phyloP scores from a whole-genome alignment of 371 early-diverging fungal genomes.

The Sporodiniella umbellata region DNA sequence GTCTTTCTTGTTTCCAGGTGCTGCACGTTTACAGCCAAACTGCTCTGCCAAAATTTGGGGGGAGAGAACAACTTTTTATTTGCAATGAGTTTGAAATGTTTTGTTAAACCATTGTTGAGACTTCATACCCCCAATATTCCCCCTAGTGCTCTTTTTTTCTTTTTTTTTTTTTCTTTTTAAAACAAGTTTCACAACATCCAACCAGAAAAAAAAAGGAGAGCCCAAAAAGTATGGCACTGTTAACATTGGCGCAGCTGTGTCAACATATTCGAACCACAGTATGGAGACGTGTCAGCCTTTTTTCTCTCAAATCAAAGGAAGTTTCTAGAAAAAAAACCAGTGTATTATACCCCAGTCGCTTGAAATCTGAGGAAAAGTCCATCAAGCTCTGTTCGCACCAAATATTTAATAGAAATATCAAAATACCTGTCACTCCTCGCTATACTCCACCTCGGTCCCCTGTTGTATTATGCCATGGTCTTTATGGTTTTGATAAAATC shows the following conservation, averaged over 20 bases:
- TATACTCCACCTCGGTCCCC: constrained; percentile 80
- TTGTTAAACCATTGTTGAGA: background rate
- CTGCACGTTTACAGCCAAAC: no score
- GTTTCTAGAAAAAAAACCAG: background rate
- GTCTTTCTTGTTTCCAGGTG: no score
- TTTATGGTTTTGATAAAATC: constrained; percentile 86
- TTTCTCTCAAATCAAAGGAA: background rate
- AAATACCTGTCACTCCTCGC: constrained; percentile 50
- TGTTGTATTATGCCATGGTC: constrained; percentile 86
- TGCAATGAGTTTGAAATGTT: no score
- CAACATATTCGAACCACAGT: background rate
- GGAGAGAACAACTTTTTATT: no score
- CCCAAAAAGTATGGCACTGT: background rate
- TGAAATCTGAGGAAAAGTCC: background rate
- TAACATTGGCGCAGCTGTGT: background rate
- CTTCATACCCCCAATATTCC: background rate
- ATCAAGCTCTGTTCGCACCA: background rate
- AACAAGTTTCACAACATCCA: background rate
- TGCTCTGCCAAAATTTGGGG: no score
- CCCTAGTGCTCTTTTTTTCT: background rate
- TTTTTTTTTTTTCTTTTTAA: background rate
- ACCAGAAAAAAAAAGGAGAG: no score
- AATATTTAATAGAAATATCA: background rate
- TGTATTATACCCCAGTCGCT: background rate
- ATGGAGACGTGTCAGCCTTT: background rate